Evolutionary conservation across 2,329 filamentous ascomycete genomes (phyloP).

Genomic region (Blastomyces parvus): DNA sequence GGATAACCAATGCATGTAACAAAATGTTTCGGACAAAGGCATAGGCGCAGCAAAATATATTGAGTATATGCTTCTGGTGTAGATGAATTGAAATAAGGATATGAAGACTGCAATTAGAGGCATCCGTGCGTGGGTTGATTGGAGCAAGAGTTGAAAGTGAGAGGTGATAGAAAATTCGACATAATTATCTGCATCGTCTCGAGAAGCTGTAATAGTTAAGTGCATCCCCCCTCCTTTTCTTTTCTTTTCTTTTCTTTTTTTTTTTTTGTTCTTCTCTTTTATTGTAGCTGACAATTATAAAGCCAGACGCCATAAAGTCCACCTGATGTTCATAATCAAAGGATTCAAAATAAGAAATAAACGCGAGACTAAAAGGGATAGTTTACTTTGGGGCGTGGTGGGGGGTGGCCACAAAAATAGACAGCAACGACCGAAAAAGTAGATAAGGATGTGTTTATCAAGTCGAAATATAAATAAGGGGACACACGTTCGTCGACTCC

Average conservation of each 20-base stretch:
- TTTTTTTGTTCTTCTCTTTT: background rate
- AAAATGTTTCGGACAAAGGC: background rate
- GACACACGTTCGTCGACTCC: background rate
- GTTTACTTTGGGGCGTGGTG: no score
- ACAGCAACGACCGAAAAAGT: background rate
- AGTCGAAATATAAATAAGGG: constrained; percentile 17
- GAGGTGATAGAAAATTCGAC: background rate
- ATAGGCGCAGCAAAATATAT: background rate
- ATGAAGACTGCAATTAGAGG: background rate
- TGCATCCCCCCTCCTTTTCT: no score
- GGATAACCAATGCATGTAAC: background rate
- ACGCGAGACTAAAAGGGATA: background rate
- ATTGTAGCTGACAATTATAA: background rate
- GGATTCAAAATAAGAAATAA: background rate
- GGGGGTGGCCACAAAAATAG: background rate
- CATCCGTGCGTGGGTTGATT: background rate
- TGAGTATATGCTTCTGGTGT: background rate
- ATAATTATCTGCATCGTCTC: background rate
- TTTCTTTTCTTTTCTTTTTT: no score
- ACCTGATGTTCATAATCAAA: constrained; percentile 7
- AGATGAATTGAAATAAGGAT: background rate
- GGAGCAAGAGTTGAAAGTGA: background rate
- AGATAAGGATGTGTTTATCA: background rate
- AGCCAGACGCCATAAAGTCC: background rate
- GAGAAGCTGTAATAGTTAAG: background rate